A percentile compares a stretch with the other conserved stretches of the same genome.
Evolutionary conservation across 2,329 filamentous ascomycete genomes (phyloP).

Genomic region (Hortaea sp.): DNA sequence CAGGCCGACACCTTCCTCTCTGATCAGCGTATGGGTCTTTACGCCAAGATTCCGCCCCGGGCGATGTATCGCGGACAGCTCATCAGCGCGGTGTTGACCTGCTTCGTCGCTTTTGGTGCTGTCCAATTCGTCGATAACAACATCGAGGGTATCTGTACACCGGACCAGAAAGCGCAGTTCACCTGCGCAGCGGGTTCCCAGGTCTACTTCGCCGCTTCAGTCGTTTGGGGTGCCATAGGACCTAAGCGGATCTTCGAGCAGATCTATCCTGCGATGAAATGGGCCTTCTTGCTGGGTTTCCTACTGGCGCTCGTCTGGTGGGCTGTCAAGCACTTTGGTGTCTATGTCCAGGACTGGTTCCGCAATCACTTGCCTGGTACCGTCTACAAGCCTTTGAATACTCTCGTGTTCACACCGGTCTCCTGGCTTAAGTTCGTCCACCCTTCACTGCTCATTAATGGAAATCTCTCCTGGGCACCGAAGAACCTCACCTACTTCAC

Average conservation of each 20-base stretch:
- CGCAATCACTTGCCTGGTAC: background rate
- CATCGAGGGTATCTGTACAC: slow-evolving; percentile 23
- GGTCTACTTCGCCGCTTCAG: slow-evolving; percentile 14
- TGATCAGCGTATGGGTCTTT: slow-evolving; percentile 36
- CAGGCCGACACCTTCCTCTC: slow-evolving; percentile 32
- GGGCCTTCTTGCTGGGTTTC: slow-evolving; percentile 3
- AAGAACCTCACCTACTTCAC: slow-evolving; percentile 8
- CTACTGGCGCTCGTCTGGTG: slow-evolving; percentile 3
- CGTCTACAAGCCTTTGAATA: background rate
- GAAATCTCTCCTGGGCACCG: slow-evolving; percentile 5
- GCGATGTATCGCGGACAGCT: slow-evolving; percentile 35
- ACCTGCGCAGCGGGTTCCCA: slow-evolving; percentile 11
- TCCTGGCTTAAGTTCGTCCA: slow-evolving; percentile 1
- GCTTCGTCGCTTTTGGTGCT: slow-evolving; percentile 30
- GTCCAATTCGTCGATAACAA: slow-evolving; percentile 33
- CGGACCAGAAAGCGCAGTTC: slow-evolving; percentile 9
- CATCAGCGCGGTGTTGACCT: slow-evolving; percentile 31
- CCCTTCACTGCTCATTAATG: slow-evolving; percentile 7
- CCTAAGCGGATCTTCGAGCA: slow-evolving; percentile 12
- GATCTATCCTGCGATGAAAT: slow-evolving; percentile 2
- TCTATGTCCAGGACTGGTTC: background rate
- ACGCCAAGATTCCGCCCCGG: slow-evolving; percentile 34
- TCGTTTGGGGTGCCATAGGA: slow-evolving; percentile 17
- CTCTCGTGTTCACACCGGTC: background rate
- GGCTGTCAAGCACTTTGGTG: slow-evolving; percentile 1